Base-by-base conservation (phyloP, 1,284 basidiomycete genomes). In the Boletellus deceptivus region DNA sequence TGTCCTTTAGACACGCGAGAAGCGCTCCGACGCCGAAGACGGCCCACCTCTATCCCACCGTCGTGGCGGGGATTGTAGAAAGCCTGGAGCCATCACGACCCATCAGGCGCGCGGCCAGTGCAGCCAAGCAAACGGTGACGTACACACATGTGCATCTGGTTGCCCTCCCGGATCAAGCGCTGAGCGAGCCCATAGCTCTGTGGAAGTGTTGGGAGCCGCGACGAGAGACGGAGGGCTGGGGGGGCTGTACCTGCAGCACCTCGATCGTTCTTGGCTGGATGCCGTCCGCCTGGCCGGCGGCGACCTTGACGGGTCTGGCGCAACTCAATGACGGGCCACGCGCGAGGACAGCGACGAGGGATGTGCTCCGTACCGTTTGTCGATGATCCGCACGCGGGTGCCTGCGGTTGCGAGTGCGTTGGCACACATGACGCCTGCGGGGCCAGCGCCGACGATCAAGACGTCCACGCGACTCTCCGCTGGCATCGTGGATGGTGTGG, bases 241-340 rank as follows among this genome's bases (percentile, higher is more conserved):
- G 59, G 36, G 20, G 11, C 8, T 18, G 3, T 45, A 81, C 85
- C 76, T 89, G 83, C 22, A 92, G 69, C 6, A 91, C 83, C 66
- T 92, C 89, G 43, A 90, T 80, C 1, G 86, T 88, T 36, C 88
- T 77, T 0, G 86, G 85, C 61, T 89, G 85, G 45, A 91, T 84
- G 5, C 88, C 89, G 61, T 91, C 89, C 0, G 87, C 89, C 61
- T 90, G 87, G 14, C 89, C 89, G 6, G 82, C 80, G 34, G 74
- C 63, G 13, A 88, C 77, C 58, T 77, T 82, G 14, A 58, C 54
- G 6, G 83, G 76, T 55, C 86, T 89, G 52, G 14, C 43, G 3
- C 5, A 16, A 11, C 36, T 43, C 9, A 54, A 35, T 4, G n/a
- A 34, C 40, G 6, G 18, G 10, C 18, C 4, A 8, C 16, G 18